Evolutionary conservation across 345 rosid species (phyloP).

Genomic region (Heritiera littoralis): DNA sequence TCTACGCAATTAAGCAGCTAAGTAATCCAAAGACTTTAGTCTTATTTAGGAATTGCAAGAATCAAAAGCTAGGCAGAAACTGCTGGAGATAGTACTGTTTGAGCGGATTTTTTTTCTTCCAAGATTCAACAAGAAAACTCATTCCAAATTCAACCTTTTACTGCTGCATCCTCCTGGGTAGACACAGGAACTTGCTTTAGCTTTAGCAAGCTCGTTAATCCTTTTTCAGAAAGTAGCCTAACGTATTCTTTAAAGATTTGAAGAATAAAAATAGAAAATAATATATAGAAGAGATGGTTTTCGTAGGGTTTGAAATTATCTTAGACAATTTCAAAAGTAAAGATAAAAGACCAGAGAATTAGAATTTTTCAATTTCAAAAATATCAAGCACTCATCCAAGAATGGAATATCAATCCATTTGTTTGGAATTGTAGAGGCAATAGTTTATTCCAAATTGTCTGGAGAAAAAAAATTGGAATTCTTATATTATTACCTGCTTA

Average conservation of each 20-base stretch:
- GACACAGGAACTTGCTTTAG: neutral
- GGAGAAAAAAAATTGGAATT: no score
- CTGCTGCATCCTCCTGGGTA: neutral
- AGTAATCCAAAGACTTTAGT: no score
- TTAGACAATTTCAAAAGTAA: neutral
- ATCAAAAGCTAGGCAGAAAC: neutral
- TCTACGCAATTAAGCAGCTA: no score
- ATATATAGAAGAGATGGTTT: neutral
- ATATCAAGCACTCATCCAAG: neutral
- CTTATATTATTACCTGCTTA: no score
- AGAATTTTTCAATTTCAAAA: constrained; percentile 12
- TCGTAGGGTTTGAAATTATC: neutral
- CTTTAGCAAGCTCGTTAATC: no score
- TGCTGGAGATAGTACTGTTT: neutral
- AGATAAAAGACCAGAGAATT: neutral
- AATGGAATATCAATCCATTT: neutral
- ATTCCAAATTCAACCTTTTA: constrained; percentile 1
- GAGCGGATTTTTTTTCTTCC: neutral
- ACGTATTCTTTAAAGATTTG: neutral
- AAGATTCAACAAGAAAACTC: constrained; percentile 12
- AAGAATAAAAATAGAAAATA: no score
- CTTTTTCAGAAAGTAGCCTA: neutral
- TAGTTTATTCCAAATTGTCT: neutral
- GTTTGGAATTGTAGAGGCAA: neutral
- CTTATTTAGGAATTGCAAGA: no score